A percentile compares a stretch with the other conserved stretches of the same genome.
These are phyloP conservation scores for Pseudocercospora eumusae DNA, from an alignment of 2,329 filamentous ascomycete genomes.

Conservation along the genomic window DNA sequence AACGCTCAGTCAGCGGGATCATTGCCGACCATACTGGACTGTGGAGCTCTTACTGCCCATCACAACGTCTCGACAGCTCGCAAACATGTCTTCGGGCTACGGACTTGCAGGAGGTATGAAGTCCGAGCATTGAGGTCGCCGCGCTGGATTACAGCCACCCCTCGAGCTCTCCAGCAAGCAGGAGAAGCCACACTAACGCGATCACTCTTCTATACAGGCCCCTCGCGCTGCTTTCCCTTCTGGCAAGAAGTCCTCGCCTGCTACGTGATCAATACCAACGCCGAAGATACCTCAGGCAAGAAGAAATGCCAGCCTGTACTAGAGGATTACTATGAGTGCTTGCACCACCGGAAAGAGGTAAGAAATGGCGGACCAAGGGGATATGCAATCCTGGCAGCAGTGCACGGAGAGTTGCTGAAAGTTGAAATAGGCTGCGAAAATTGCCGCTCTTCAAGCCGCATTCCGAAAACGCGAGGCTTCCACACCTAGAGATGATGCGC, in stretches of 20 bases:
- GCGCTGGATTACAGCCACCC: background rate
- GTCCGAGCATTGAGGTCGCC: background rate
- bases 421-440: conserved; percentile 73
- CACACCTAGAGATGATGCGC: conserved; percentile 75
- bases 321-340: conserved; percentile 98
- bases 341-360: conserved; percentile 99
- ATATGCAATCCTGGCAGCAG: background rate
- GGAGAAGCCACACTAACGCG: background rate
- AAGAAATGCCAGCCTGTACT: conserved; percentile 81
- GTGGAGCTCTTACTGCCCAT: conserved; percentile 8
- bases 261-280: conserved; percentile 89
- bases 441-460: conserved; percentile 75
- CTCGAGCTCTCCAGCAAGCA: background rate
- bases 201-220: conserved; percentile 50
- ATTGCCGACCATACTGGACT: background rate
- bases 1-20: background rate
- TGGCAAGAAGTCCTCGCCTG: conserved; percentile 99
- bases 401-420: background rate
- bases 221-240: conserved; percentile 92
- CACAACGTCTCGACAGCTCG: conserved; percentile 8
- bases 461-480: conserved; percentile 78
- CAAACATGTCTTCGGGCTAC: conserved; percentile 76
- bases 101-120: conserved; percentile 75
- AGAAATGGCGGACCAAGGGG: conserved; percentile 32
- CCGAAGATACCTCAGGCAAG: conserved; percentile 77